phyloP scores from a whole-genome alignment of 2,329 filamentous ascomycete genomes.

The Ambrosiella cleistominuta region DNA sequence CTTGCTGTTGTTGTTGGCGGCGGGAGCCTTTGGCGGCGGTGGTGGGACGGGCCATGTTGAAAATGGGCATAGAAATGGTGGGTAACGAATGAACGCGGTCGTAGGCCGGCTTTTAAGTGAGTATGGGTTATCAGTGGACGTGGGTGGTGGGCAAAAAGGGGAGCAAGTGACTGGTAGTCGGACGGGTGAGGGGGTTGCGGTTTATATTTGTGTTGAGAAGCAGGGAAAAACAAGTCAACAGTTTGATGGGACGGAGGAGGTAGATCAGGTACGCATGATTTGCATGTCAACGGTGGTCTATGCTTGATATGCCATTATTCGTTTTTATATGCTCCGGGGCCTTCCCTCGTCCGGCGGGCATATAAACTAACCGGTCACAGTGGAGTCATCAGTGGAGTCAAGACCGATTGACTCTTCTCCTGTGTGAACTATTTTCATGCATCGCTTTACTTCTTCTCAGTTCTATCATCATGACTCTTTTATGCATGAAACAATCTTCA shows the following conservation, averaged over 20 bases:
- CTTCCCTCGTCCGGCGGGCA: neutral
- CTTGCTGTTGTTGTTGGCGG: neutral
- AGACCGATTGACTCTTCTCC: neutral
- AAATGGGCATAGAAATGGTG: slow-evolving; percentile 3
- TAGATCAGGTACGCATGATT: neutral
- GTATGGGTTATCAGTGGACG: neutral
- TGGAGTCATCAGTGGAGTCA: neutral
- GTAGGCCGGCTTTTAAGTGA: neutral
- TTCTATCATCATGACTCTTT: too few relatives aligned
- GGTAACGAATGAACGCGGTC: neutral
- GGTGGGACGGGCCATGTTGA: slow-evolving; percentile 9
- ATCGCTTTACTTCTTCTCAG: too few relatives aligned
- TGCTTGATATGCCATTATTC: neutral
- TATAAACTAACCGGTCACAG: neutral
- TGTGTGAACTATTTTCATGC: too few relatives aligned
- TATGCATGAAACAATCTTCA: too few relatives aligned
- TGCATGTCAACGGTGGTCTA: neutral
- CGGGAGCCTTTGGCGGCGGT: neutral
- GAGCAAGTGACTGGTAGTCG: neutral
- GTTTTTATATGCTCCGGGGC: neutral
- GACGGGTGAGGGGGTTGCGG: neutral
- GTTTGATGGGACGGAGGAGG: neutral
- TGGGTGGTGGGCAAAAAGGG: neutral
- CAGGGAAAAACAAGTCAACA: neutral
- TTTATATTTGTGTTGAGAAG: neutral